A percentile compares a stretch with the other conserved stretches of the same genome.
phyloP scores from a whole-genome alignment of 2,329 filamentous ascomycete species.

The Calonectria fujianensis region DNA sequence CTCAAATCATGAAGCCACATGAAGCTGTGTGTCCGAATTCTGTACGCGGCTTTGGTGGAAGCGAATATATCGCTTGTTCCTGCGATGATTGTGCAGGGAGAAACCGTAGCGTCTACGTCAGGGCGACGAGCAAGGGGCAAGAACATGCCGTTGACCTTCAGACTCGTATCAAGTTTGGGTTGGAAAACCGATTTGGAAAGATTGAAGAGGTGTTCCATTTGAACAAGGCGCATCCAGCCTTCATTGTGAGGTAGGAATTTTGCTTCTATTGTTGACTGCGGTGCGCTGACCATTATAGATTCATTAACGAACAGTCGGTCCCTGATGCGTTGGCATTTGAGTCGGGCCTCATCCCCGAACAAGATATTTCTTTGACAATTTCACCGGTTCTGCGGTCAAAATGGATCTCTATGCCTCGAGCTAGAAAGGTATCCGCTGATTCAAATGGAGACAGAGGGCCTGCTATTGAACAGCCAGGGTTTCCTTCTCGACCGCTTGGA shows the following conservation, averaged over 20 bases:
- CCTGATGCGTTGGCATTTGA: conserved; percentile 51
- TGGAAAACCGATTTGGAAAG: conserved; percentile 54
- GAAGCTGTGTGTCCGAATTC: conserved; percentile 50
- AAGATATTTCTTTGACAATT: conserved; percentile 53
- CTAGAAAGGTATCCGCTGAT: conserved; percentile 7
- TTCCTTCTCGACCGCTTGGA: conserved; percentile 2
- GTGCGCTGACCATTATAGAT: conserved; percentile 47
- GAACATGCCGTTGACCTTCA: conserved; percentile 49
- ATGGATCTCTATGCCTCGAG: conserved; percentile 49
- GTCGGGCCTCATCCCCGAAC: conserved; percentile 52
- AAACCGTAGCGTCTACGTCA: conserved; percentile 59
- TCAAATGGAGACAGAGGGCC: conserved; percentile 28
- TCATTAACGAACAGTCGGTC: conserved; percentile 54
- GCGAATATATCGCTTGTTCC: conserved; percentile 56
- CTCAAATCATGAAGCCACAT: conserved; percentile 15
- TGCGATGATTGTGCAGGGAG: conserved; percentile 55
- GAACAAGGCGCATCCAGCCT: conserved; percentile 39
- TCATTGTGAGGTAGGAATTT: conserved; percentile 57
- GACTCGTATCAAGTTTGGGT: conserved; percentile 56
- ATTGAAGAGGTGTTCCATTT: conserved; percentile 56
- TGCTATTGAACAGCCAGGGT: conserved; percentile 12
- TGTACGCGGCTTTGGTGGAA: conserved; percentile 26
- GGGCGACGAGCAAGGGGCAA: conserved; percentile 34
- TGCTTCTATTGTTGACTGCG: not conserved
- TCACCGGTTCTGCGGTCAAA: conserved; percentile 57